Evolutionary conservation across 2,329 filamentous ascomycete species (phyloP).

Genomic region (Pyrenochaeta sp.): DNA sequence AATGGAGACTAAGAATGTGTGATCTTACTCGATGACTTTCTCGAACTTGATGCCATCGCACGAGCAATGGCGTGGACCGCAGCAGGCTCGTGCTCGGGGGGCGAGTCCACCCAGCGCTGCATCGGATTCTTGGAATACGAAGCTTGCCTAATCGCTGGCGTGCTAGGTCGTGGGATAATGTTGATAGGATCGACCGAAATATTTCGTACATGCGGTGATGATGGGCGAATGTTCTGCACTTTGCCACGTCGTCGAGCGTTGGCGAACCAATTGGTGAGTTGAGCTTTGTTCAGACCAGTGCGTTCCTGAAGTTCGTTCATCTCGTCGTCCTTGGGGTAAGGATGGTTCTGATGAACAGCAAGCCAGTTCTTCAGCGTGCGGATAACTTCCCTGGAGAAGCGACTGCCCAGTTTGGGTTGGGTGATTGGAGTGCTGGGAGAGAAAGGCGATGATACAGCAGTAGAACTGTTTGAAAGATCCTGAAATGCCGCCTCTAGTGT

Average conservation of each 20-base stretch:
- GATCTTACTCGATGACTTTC: slow-evolving; percentile 11
- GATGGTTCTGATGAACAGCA: slow-evolving; percentile 27
- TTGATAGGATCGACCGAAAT: slow-evolving; percentile 22
- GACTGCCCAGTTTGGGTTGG: slow-evolving; percentile 26
- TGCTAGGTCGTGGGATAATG: slow-evolving; percentile 33
- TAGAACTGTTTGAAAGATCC: slow-evolving; percentile 20
- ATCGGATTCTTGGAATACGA: slow-evolving; percentile 26
- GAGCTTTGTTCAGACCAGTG: slow-evolving; percentile 35
- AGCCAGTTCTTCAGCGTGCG: slow-evolving; percentile 36
- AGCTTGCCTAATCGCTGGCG: slow-evolving; percentile 22
- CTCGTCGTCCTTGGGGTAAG: slow-evolving; percentile 34
- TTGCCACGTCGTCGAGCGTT: slow-evolving; percentile 38
- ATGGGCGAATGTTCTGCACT: slow-evolving; percentile 17
- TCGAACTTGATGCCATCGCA: slow-evolving; percentile 29
- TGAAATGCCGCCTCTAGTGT: slow-evolving; percentile 1
- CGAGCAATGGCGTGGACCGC: slow-evolving; percentile 32
- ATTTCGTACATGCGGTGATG: slow-evolving; percentile 13
- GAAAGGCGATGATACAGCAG: slow-evolving; percentile 19
- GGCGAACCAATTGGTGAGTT: slow-evolving; percentile 41
- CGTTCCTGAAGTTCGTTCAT: slow-evolving; percentile 25
- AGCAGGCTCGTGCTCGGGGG: slow-evolving; percentile 39
- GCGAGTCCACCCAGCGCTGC: slow-evolving; percentile 40
- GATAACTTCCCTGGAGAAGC: slow-evolving; percentile 36
- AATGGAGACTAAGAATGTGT: background rate
- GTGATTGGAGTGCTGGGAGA: slow-evolving; percentile 14